Evolutionary conservation across 1,284 basidiomycete species (phyloP).

Genomic region (Schizophyllum commune): DNA sequence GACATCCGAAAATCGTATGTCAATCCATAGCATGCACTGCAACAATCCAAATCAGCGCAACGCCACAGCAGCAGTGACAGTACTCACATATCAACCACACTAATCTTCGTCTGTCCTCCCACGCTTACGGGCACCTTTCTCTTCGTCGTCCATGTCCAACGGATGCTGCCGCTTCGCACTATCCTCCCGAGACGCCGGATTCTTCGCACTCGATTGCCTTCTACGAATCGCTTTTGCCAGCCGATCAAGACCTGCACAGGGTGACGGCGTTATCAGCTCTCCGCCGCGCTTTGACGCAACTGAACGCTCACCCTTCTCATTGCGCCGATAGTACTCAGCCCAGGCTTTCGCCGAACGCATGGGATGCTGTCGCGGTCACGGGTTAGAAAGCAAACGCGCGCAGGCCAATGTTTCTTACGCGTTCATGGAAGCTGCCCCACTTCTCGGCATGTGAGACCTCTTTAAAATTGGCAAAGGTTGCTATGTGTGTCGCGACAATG

Average conservation of each 20-base stretch:
- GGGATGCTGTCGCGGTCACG: slow-evolving; percentile 30
- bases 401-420: not conserved
- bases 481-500: slow-evolving; percentile 49
- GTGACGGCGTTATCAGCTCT: too few relatives aligned
- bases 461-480: slow-evolving; percentile 37
- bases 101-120: not conserved
- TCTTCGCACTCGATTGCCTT: not conserved
- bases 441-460: slow-evolving; percentile 32
- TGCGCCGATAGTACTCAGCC: slow-evolving; percentile 48
- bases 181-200: not conserved
- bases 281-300: too few relatives aligned
- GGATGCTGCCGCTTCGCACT: not conserved
- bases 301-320: slow-evolving; percentile 34
- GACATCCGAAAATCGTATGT: too few relatives aligned
- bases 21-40: too few relatives aligned
- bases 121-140: not conserved
- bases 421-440: slow-evolving; percentile 32
- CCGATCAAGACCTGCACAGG: slow-evolving; percentile 3
- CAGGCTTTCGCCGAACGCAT: slow-evolving; percentile 50
- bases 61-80: too few relatives aligned
- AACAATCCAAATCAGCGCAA: too few relatives aligned
- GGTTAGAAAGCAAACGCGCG: not conserved
- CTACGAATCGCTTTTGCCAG: slow-evolving; percentile 23
- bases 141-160: not conserved
- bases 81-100: too few relatives aligned